Conservation (phyloP, 805 yeast genomes). For the Hanseniaspora guilliermondii region DNA sequence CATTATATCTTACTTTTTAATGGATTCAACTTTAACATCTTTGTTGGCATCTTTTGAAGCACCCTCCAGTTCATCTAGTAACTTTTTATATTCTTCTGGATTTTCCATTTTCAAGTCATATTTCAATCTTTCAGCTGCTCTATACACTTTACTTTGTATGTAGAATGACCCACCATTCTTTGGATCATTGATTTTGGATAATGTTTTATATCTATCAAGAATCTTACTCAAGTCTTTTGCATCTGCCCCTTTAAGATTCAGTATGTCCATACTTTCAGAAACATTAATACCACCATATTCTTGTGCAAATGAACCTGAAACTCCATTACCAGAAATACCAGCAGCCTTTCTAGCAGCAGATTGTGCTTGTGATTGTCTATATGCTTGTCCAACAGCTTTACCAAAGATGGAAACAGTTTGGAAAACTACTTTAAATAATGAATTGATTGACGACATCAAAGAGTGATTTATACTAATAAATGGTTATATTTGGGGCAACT, state of each 20-base stretch:
- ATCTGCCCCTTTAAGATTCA: slow-evolving; percentile 57
- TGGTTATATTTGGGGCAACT: no score
- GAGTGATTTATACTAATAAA: not conserved
- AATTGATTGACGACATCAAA: slow-evolving; percentile 66
- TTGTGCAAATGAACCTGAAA: slow-evolving; percentile 26
- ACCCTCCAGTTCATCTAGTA: slow-evolving; percentile 24
- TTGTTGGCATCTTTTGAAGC: slow-evolving; percentile 16
- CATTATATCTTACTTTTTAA: not conserved
- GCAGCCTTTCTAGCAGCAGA: slow-evolving; percentile 60
- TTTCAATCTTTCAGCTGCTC: slow-evolving; percentile 85
- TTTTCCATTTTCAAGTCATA: slow-evolving; percentile 23
- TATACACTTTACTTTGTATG: slow-evolving; percentile 78
- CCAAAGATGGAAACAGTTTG: slow-evolving; percentile 96
- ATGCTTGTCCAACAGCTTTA: slow-evolving; percentile 91
- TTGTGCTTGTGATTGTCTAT: slow-evolving; percentile 89
- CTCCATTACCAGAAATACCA: slow-evolving; percentile 33
- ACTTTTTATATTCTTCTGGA: slow-evolving; percentile 31
- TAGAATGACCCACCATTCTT: slow-evolving; percentile 95
- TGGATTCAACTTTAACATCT: not conserved
- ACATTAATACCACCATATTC: slow-evolving; percentile 64
- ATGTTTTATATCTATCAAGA: slow-evolving; percentile 60
- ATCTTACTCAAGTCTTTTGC: slow-evolving; percentile 46
- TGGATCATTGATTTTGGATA: slow-evolving; percentile 79
- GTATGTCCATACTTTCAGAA: slow-evolving; percentile 83
- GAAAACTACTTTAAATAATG: slow-evolving; percentile 73